Evolutionary conservation across 2,329 filamentous ascomycete genomes (phyloP).

Genomic region (Cryphonectria nitschkei): DNA sequence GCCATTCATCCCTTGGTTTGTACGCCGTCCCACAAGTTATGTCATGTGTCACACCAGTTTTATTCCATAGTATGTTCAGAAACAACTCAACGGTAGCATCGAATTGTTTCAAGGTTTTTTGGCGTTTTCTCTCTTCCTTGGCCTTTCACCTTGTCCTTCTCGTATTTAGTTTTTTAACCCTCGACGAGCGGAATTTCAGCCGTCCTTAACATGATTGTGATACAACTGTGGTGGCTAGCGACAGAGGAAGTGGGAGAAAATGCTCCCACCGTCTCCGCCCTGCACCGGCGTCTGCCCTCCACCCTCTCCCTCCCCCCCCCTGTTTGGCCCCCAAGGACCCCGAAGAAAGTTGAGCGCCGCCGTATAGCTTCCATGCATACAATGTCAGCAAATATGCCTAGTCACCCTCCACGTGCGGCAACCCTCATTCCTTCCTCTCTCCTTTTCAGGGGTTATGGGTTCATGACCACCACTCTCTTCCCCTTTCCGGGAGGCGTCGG

Average conservation of each 20-base stretch:
- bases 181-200: neutral
- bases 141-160: too few relatives aligned
- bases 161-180: neutral
- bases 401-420: neutral
- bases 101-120: too few relatives aligned
- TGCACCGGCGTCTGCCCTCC: neutral
- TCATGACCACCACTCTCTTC: neutral
- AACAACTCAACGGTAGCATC: neutral
- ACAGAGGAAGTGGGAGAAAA: neutral
- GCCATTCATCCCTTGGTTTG: neutral
- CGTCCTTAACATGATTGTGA: neutral
- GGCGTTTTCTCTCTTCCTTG: neutral
- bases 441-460: neutral
- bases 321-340: neutral
- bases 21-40: neutral
- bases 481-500: neutral
- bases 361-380: neutral
- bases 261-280: neutral
- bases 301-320: too few relatives aligned
- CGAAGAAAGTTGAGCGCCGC: neutral
- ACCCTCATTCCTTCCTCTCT: neutral
- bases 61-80: neutral
- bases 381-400: constrained; percentile 3
- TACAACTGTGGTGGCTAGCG: neutral
- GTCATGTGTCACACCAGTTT: neutral